Evolutionary conservation across 2,329 filamentous ascomycete species (phyloP), one percentile per base, ranked within the genome.

Genomic region (Fusarium longipes): DNA sequence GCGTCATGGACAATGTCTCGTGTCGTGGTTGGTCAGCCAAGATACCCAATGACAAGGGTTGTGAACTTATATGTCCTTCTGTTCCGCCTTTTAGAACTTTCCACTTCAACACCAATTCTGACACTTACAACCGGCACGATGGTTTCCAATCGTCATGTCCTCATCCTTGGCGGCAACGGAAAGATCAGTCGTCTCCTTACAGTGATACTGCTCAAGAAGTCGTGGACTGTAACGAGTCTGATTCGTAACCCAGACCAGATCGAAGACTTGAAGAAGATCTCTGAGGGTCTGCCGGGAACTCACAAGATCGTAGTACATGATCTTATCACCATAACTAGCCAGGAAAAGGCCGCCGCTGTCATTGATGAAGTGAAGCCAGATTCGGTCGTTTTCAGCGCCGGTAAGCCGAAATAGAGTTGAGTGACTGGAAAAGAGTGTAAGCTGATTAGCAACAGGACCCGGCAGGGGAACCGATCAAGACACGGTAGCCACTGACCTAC

Each of bases 91-190:
- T 64, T 64, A 45, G 12, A 64, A 33, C 59, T 35, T 42, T 2
- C 52, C 51, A 44, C 59, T 24, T 40, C 12, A 38, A 24, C 27
- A 22, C 5, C n/a, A 29, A 27, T 32, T 45, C 18, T 9, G 18
- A 22, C 11, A 39, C 29, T 42, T 36, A 17, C 35, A 43, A 51
- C 18, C 4, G 51, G 39, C 25, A 45, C 36, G 42, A 72, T 73
- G 71, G 14, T 61, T 45, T 20, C 67, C 15, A 40, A 56, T 24
- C 72, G 68, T 25, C 80, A 84, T 70, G 84, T 92, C 53, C 86
- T 93, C 56, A 79, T 93, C 56, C 86, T 93, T 50, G 91, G 91
- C 71, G 91, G 91, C 66, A 91, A 93, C 79, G 91, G 91, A 77
- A 92, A 91, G 77, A 80, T 93, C 50, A 86, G 90, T 65, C 86